Base-by-base conservation (phyloP, 176 grass and related monocot species). In the Oryza officinalis region DNA sequence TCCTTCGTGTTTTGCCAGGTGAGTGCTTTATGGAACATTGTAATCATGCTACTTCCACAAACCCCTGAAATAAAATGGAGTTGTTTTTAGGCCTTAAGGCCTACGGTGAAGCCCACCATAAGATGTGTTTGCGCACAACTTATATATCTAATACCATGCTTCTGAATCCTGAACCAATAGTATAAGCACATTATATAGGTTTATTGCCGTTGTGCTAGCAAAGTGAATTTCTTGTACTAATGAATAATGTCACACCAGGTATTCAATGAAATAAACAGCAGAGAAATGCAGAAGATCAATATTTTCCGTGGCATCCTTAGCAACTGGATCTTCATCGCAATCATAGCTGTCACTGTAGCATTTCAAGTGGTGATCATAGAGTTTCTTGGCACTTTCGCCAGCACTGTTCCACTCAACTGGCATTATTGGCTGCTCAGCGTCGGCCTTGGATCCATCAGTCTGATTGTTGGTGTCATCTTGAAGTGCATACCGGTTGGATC, bases 1-100 rank as follows among this genome's bases (percentile, higher is more conserved):
- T 94, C 96, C 14, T 98, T 96, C n/a, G 96, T 98, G 80, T 96
- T 98, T 78, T 98, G 96, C 26, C 93, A 98, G 91, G 96, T 98
- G 26, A 87, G 88, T 65, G 15, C 71, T 74, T 80, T 69, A 26
- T 67, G 50, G 44, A 44, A 74, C 27, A 13, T 4, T 27, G 15
- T 49, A 74, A 18, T 27, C 38, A 0, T 73, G 45, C 26, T 30
- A 47, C 7, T 73, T 13, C 43, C 7, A 27, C 6, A 47, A 10
- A 3, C 43, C 14, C 2, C 26, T 73, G 1, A 25, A 27, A 49
- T 47, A 49, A 27, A 44, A 6, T 18, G 12, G 6, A 28, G 43
- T 3, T 33, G 4, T 74, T 54, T 54, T 41, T 35, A 0, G 14
- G 28, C 61, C 38, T 27, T 78, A 78, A 31, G 14, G 18, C 83